Percentiles rank a stretch among this genome's conserved stretches.
Conservation (phyloP, 2,329 filamentous ascomycete species). For the Pezicula rhizophila region DNA sequence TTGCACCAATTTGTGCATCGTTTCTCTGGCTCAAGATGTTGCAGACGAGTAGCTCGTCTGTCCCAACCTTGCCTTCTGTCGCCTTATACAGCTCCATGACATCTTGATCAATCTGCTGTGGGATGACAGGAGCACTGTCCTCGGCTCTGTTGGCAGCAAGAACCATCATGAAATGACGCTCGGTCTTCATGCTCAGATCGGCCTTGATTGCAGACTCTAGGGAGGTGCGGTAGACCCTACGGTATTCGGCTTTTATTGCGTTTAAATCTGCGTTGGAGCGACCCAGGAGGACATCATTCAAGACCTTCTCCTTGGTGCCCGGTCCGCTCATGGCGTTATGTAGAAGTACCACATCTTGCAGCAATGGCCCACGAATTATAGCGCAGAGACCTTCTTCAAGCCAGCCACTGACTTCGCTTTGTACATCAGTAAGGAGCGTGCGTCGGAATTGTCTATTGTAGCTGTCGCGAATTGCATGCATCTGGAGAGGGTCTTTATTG, state of each 20-base stretch:
- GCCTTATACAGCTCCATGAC: constrained; percentile 70
- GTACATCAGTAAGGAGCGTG: constrained; percentile 67
- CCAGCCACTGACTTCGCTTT: constrained; percentile 69
- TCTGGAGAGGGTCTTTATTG: constrained; percentile 71
- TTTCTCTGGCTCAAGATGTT: constrained; percentile 70
- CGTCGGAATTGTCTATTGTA: constrained; percentile 62
- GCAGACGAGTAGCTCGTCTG: constrained; percentile 72
- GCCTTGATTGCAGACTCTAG: constrained; percentile 68
- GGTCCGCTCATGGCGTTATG: constrained; percentile 67
- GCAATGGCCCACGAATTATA: constrained; percentile 71
- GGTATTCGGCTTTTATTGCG: constrained; percentile 78
- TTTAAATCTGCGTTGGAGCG: constrained; percentile 82
- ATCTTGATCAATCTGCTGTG: constrained; percentile 68
- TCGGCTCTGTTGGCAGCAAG: constrained; percentile 69
- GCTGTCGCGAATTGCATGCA: constrained; percentile 59
- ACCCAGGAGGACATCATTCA: constrained; percentile 81
- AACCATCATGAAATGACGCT: constrained; percentile 78
- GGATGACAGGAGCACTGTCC: constrained; percentile 68
- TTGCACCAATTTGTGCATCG: constrained; percentile 78
- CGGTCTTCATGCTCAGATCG: constrained; percentile 82
- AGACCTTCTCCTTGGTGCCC: constrained; percentile 78
- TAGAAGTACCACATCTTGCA: constrained; percentile 67
- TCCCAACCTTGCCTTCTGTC: constrained; percentile 66
- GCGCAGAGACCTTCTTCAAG: constrained; percentile 71
- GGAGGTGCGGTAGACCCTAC: constrained; percentile 55